Conservation (phyloP, 1,284 basidiomycete species). For the Tylopilus orsonianus region DNA sequence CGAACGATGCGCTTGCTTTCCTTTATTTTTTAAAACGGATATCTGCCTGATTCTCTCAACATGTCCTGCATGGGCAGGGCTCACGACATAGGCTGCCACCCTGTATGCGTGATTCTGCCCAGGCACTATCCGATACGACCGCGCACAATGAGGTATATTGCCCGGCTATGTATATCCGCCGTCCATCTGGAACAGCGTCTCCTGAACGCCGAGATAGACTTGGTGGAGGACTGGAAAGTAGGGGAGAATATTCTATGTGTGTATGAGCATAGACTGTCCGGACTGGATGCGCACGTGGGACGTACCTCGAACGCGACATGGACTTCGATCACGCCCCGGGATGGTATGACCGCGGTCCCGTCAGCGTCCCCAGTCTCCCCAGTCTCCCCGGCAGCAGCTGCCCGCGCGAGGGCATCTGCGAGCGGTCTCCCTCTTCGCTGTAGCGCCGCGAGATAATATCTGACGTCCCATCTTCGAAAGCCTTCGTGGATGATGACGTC, state of each 20-base stretch:
- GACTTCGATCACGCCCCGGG: constrained; percentile 32
- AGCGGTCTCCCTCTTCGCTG: constrained; percentile 18
- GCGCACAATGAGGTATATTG: too few species aligned
- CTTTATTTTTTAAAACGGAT: not conserved
- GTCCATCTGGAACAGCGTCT: constrained; percentile 24
- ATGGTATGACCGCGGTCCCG: too few species aligned
- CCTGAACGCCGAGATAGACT: constrained; percentile 59
- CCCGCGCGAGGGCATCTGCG: not conserved
- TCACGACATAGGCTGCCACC: too few species aligned
- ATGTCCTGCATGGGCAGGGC: too few species aligned
- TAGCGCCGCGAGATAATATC: constrained; percentile 63
- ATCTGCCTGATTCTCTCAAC: too few species aligned
- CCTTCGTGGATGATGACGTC: constrained; percentile 76
- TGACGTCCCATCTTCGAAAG: constrained; percentile 65
- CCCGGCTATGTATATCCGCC: too few species aligned
- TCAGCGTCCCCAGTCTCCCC: too few species aligned
- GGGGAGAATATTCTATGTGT: constrained; percentile 58
- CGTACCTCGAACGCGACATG: constrained; percentile 57
- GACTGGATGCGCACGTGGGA: not conserved
- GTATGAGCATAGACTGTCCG: not conserved
- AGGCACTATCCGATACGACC: too few species aligned
- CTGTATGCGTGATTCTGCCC: not conserved
- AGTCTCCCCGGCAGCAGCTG: not conserved
- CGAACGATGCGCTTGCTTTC: constrained; percentile 2
- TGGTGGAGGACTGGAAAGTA: constrained; percentile 58